Percentiles rank a stretch among this genome's conserved stretches.
Evolutionary conservation across 306 rosid genomes (phyloP).

Genomic region (Quercus engelmannii): DNA sequence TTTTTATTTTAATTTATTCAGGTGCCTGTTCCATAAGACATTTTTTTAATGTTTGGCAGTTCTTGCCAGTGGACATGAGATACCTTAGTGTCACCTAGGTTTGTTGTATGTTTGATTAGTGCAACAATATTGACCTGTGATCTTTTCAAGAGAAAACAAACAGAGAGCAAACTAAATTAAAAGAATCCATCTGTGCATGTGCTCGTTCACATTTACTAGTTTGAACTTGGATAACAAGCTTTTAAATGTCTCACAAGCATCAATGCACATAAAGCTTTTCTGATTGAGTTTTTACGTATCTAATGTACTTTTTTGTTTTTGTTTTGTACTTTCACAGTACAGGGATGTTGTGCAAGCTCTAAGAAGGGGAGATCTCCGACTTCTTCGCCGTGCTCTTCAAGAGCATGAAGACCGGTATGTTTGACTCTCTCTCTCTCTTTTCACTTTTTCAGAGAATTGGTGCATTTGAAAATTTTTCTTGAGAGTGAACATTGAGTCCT

Average conservation of each 20-base stretch:
- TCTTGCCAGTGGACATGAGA: neutral
- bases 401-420: constrained; percentile 77
- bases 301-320: constrained; percentile 2
- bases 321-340: constrained; percentile 51
- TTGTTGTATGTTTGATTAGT: neutral
- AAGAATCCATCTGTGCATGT: neutral
- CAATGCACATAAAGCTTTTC: neutral
- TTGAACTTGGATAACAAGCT: constrained; percentile 5
- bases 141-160: constrained; percentile 2
- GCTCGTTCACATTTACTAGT: neutral
- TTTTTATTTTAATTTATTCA: neutral
- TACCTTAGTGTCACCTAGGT: neutral
- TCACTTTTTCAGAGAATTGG: neutral
- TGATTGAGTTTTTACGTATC: neutral
- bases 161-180: neutral
- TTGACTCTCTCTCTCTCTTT: neutral
- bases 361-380: constrained; percentile 88
- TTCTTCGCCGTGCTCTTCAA: constrained; percentile 82
- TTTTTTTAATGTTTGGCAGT: neutral
- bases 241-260: constrained; percentile 10
- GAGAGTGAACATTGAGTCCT: constrained; percentile 11
- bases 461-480: constrained; percentile 4
- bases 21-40: neutral
- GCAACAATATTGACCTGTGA: neutral
- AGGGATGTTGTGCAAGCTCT: constrained; percentile 67